Base-by-base conservation (phyloP, 768 basidiomycete species). In the Mycena pura region DNA sequence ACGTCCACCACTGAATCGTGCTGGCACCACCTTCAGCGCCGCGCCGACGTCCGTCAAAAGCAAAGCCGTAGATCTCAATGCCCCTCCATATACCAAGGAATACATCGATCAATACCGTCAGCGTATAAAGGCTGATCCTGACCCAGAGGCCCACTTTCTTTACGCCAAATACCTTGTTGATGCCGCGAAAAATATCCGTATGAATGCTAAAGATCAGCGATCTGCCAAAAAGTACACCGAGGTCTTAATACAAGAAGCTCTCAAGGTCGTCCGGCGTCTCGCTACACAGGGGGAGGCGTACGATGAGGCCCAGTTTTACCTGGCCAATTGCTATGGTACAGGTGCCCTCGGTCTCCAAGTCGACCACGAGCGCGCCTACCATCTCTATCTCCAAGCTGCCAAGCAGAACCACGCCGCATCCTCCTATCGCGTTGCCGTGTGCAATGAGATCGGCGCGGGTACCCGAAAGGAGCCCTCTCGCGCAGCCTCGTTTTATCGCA, bases 111-210 rank as follows among this genome's bases (percentile, higher is more conserved):
- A 97, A 72, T 99, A 99, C 77, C 92, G 97, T 19, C 90, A 92
- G 57, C 89, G 97, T 51, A 97, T 99, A 79, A 99, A 99, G 76
- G 90, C 87, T 27, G 97, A 99, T 75, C 96, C 96, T 2, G 97
- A 99, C 73, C 96, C 96, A 1, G 97, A 99, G 74, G 93, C 96
- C 24, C 97, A 99, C 73, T 99, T 98, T 74, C 80, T 91, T 24
- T 99, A 97, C 72, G 93, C 96, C n/a, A 98, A 96, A 77, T 99
- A 99, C 74, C 88, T 99, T 60, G 95, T 99, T 72, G 97, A 99
- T 69, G 97, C 97, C 28, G 97, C 97, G 14, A 95, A 93, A 78
- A 90, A 95, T 74, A 89, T 98, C 63, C 87, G 93, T 17, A 77
- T 82, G 10, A 81, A 85, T 27, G 84, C 87, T 7, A 88, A 83